A percentile compares a stretch with the other conserved stretches of the same genome.
Conservation (phyloP, 2,329 filamentous ascomycete species). For the Botrytis fragariae region DNA sequence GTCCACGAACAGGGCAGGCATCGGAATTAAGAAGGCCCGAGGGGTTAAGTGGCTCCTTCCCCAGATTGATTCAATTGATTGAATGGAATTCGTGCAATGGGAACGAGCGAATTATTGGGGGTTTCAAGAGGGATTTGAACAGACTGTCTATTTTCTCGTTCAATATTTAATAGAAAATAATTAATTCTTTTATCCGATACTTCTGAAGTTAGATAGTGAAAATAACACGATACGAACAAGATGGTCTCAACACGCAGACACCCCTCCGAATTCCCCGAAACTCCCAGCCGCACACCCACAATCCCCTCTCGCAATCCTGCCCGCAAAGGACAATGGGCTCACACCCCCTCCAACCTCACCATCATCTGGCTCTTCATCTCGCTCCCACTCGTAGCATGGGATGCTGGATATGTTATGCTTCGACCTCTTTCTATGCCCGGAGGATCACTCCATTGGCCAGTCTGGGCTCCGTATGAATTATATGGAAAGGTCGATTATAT, state of each 20-base stretch:
- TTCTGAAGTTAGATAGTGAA: not conserved
- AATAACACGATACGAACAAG: not conserved
- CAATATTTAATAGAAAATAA: not conserved
- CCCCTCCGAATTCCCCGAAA: slow-evolving; percentile 48
- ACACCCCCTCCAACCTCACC: slow-evolving; percentile 57
- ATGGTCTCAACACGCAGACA: slow-evolving; percentile 56
- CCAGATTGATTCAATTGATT: slow-evolving; percentile 18
- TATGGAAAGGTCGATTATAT: slow-evolving; percentile 65
- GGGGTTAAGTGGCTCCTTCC: slow-evolving; percentile 18
- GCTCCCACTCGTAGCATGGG: slow-evolving; percentile 67
- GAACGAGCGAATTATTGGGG: not conserved
- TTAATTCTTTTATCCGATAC: not conserved
- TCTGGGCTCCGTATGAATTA: slow-evolving; percentile 65
- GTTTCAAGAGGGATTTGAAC: not conserved
- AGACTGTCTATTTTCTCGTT: not conserved
- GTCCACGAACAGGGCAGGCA: slow-evolving; percentile 2
- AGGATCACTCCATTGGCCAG: slow-evolving; percentile 56
- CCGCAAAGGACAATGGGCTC: slow-evolving; percentile 46
- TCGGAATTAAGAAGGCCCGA: slow-evolving; percentile 18
- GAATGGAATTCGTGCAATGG: not conserved
- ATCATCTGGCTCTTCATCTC: slow-evolving; percentile 61
- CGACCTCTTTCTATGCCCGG: slow-evolving; percentile 68
- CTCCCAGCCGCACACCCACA: slow-evolving; percentile 31
- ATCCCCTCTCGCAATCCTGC: not conserved
- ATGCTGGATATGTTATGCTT: slow-evolving; percentile 63